A percentile compares a stretch with the other conserved stretches of the same genome.
Conservation (phyloP, 352 stramenopile genomes). For the Pythium oligandrum region DNA sequence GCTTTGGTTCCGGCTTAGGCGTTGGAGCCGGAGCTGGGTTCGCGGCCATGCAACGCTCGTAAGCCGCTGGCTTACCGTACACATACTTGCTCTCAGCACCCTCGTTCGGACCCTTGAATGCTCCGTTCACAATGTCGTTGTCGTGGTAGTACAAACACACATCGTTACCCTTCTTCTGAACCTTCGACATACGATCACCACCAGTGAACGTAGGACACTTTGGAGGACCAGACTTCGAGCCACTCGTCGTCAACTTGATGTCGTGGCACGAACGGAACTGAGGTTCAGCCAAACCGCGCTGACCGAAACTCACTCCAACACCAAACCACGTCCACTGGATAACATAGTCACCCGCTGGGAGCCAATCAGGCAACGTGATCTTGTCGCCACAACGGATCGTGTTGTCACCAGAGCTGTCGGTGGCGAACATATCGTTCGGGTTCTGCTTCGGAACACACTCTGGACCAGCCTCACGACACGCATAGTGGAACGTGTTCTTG, state of each 20-base stretch:
- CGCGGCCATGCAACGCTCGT: not conserved
- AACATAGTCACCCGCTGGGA: conserved; percentile 16
- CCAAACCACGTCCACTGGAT: conserved; percentile 17
- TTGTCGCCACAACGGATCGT: conserved; percentile 12
- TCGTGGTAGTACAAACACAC: conserved; percentile 18
- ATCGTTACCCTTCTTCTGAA: conserved; percentile 10
- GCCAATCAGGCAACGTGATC: conserved; percentile 18
- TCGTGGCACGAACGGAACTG: conserved; percentile 16
- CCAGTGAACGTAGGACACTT: conserved; percentile 15
- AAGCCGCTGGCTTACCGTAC: conserved; percentile 9
- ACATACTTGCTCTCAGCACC: conserved; percentile 9
- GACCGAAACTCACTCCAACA: conserved; percentile 10
- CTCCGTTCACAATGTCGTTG: conserved; percentile 6
- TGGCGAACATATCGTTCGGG: conserved; percentile 2
- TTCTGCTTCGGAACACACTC: conserved; percentile 12
- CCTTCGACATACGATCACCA: conserved; percentile 11
- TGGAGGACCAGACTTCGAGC: not conserved
- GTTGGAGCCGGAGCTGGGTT: not conserved
- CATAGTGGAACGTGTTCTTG: conserved; percentile 23
- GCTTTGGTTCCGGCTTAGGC: not conserved
- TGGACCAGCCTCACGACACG: conserved; percentile 20
- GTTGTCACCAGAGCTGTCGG: conserved; percentile 6
- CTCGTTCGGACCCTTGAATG: conserved; percentile 7
- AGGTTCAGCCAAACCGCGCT: conserved; percentile 10
- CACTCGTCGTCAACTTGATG: conserved; percentile 12